Conservation (phyloP, 768 basidiomycete species). For the Coprinopsis cinerea region DNA sequence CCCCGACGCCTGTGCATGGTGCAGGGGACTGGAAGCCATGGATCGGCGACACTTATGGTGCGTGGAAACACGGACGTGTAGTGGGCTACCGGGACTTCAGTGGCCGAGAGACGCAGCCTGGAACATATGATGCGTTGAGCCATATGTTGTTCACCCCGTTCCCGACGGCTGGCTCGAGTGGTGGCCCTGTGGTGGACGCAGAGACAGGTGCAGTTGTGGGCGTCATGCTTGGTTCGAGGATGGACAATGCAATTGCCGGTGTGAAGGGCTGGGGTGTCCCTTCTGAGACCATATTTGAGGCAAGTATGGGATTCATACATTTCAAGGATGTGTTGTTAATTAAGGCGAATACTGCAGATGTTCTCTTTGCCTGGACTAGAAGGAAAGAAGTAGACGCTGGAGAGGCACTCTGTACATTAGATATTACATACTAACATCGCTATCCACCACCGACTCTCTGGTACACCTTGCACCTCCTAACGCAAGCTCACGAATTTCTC, state of each 20-base stretch:
- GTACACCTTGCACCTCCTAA: too few species aligned
- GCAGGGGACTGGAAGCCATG: constrained; percentile 46
- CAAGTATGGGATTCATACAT: constrained; percentile 15
- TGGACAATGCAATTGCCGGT: constrained; percentile 51
- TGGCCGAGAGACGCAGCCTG: constrained; percentile 57
- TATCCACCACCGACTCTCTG: too few species aligned
- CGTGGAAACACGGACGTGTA: constrained; percentile 47
- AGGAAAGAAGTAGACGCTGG: constrained; percentile 21
- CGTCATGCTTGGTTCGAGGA: constrained; percentile 53
- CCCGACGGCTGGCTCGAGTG: constrained; percentile 62
- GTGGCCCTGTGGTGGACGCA: constrained; percentile 61
- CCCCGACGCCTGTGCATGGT: too few species aligned
- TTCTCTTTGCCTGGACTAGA: constrained; percentile 46
- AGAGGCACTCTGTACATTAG: too few species aligned
- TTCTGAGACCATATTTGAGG: constrained; percentile 60
- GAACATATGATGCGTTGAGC: constrained; percentile 61
- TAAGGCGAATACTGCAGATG: constrained; percentile 31
- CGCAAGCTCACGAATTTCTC: constrained; percentile 5
- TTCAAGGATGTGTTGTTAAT: background rate
- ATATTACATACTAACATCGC: too few species aligned
- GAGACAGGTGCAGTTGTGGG: constrained; percentile 61
- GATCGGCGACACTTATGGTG: constrained; percentile 48
- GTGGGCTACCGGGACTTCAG: constrained; percentile 55
- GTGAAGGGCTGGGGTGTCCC: constrained; percentile 57
- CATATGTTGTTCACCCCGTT: constrained; percentile 48